These are phyloP conservation scores for Rhodocollybia butyracea DNA, from an alignment of 768 basidiomycete species.

Conservation along the genomic window DNA sequence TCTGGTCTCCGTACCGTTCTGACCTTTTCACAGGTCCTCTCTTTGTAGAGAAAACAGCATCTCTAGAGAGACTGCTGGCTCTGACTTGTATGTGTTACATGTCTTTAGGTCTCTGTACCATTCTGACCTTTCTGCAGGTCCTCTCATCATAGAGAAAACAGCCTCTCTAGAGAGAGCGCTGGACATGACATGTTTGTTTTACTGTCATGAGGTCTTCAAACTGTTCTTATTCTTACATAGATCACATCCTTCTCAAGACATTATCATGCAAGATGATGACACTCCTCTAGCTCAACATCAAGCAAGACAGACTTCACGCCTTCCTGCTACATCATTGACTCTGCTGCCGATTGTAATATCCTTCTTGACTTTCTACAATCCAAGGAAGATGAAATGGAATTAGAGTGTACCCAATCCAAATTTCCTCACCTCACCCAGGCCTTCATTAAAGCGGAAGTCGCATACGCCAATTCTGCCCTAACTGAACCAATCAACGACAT, in stretches of 20 bases:
- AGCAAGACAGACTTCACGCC: background rate
- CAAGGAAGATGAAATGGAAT: background rate
- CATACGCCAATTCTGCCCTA: conserved; percentile 5
- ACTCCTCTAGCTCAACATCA: background rate
- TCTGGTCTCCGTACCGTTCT: no score
- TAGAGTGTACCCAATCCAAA: background rate
- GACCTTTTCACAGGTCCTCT: no score
- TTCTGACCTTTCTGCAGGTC: no score
- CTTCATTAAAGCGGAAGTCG: conserved; percentile 5
- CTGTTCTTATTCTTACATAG: background rate
- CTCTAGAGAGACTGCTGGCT: no score
- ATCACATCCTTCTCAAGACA: background rate
- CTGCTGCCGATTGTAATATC: background rate
- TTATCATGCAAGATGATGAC: background rate
- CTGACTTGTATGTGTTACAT: no score
- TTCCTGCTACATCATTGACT: background rate
- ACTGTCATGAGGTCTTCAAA: background rate
- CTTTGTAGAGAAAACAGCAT: no score
- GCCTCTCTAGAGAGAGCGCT: background rate
- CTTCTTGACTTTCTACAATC: background rate
- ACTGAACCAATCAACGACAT: conserved; percentile 11
- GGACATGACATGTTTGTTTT: background rate
- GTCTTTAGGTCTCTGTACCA: no score
- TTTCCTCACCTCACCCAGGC: background rate
- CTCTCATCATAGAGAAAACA: no score